Evolutionary conservation across 2,329 filamentous ascomycete genomes (phyloP), one percentile per base, ranked within the genome.

Genomic region (Phoma sp.): DNA sequence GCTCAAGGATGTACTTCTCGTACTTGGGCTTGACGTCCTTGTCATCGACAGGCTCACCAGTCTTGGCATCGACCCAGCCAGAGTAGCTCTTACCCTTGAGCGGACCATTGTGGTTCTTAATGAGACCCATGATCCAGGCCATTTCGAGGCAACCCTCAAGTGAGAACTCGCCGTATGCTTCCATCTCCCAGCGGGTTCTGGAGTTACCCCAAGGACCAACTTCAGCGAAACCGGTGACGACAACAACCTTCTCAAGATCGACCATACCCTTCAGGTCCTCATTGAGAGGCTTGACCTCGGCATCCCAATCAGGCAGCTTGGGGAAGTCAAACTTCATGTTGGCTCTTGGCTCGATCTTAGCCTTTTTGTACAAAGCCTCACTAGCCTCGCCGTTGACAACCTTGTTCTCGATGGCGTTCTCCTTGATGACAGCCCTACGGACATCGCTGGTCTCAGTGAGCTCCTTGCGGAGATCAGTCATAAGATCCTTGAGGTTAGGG

Each of bases 111-210:
- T 96, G 91, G 77, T 99, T 96, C 84, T 93, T 97, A 81, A 99
- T 98, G 56, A 98, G 87, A 72, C 95, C 95, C 93, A 98, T 99
- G 77, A 99, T 92, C 95, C 95, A 99, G 26, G 95, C 93, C 95
- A 99, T 99, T 78, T 99, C 95, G 56, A 99, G 89, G 70, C 95
- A 98, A 25, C 95, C 95, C 77, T 99, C 96, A 12, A 99, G 86
- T 7, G 95, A 98, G 81, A 99, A 99, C 72, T 96, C 86, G 73
- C 95, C 95, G 64, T 93, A 88, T 1, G 95, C 93, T 77, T 99
- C 95, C 93, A 99, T 99, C 81, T 99, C 95, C 95, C 95, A 99
- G 59, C 95, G 88, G 38, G 95, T 99, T 69, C 95, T 88, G 2
- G 95, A 93, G 82, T 98, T 99, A 82, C 95, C 95, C 96, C 95